Evolutionary conservation across 768 basidiomycete species (phyloP), one percentile per base, ranked within the genome.

Genomic region (Roridomyces roridus): DNA sequence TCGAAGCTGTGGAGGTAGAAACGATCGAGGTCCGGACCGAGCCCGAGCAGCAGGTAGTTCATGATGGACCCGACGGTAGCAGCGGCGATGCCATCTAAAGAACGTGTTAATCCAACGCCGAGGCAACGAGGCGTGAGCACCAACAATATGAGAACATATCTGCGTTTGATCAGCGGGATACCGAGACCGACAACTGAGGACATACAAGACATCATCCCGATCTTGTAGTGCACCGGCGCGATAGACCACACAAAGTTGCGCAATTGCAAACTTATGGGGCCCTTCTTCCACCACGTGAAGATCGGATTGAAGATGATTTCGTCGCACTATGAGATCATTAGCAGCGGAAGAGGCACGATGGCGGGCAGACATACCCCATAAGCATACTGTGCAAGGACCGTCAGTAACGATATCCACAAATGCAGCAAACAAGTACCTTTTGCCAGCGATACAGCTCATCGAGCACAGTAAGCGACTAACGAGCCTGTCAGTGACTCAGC

Each of bases 381-480:
- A 4, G 81, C 80, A 55, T 81, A 81, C 60, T 34, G 31, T 34
- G 10, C 31, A 8, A 34, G 15, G 31, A 15, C 15, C 31, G 31
- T 34, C 31, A 34, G 31, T 8, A 15, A 34, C 31, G 31, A 8
- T 8, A n/a, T 15, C 31, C 4, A 34, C 4, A 3, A 3, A 34
- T 11, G 31, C 15, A 3, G 15, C 11, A 8, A 34, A 11, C 3
- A 8, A 3, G 31, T 34, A 34, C 31, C 31, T 95, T 96, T 63
- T 95, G 92, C 94, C 94, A 96, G 10, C 94, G 73, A 43, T 92
- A 92, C 18, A 96, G 71, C 70, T 96, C 94, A 70, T 96, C 94
- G 20, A 29, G 5, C 11, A n/a, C 26, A 10, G 29, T 20, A 12
- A 18, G n/a, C 6, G 31, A 12, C 28, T 31, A n/a, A 25, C 24